Percentiles rank a stretch among this genome's conserved stretches.
Evolutionary conservation across 352 stramenopile species (phyloP).

Genomic region (Lagenidium giganteum): DNA sequence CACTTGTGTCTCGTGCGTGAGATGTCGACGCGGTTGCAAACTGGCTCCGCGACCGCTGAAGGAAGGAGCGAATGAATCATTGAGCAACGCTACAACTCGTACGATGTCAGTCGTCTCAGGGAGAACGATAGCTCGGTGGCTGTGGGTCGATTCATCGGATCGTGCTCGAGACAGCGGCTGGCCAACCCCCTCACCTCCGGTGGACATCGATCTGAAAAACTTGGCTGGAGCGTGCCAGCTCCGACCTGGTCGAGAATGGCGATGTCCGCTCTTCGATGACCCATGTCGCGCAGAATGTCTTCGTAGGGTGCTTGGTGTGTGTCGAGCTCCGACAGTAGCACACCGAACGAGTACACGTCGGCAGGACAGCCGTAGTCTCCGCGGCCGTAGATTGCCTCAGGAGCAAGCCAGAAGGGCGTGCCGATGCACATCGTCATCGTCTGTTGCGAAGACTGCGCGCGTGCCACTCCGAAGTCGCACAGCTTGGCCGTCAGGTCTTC

Average conservation of each 20-base stretch:
- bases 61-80: too few relatives aligned
- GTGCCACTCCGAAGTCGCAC: constrained; percentile 47
- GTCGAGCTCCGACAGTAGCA: constrained; percentile 17
- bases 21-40: too few relatives aligned
- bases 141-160: constrained; percentile 15
- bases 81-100: too few relatives aligned
- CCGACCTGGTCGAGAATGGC: constrained; percentile 17
- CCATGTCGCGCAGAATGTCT: too few relatives aligned
- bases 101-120: too few relatives aligned
- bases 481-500: constrained; percentile 51
- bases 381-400: constrained; percentile 4
- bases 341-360: constrained; percentile 20
- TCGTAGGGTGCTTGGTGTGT: constrained; percentile 15
- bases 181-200: constrained; percentile 6
- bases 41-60: too few relatives aligned
- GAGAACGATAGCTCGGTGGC: constrained; percentile 15
- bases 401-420: constrained; percentile 19
- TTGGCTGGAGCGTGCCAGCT: constrained; percentile 11
- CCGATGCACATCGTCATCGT: constrained; percentile 34
- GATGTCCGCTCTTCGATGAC: constrained; percentile 6
- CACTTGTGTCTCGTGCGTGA: too few relatives aligned
- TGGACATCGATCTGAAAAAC: constrained; percentile 16
- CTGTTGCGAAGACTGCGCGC: constrained; percentile 6
- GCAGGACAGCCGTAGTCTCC: constrained; percentile 6
- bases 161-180: constrained; percentile 10